A percentile compares a stretch with the other conserved stretches of the same genome.
Evolutionary conservation across 306 rosid genomes (phyloP).

Genomic region (Cicer pinnatifidum): DNA sequence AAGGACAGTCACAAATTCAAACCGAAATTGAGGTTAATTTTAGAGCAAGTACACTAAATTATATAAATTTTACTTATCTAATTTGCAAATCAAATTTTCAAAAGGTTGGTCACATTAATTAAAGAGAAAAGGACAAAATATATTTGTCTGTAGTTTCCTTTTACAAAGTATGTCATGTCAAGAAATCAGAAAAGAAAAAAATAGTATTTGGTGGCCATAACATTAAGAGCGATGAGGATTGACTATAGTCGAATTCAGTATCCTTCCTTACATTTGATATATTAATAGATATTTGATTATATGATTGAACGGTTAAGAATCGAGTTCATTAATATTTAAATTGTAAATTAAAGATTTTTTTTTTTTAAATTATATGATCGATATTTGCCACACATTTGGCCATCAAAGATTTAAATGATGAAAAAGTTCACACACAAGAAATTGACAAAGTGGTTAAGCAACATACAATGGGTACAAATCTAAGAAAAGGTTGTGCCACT

Average conservation of each 20-base stretch:
- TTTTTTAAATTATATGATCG: too few species aligned
- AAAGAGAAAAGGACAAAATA: conserved; percentile 20
- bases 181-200: conserved; percentile 1
- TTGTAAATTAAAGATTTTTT: too few species aligned
- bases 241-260: too few species aligned
- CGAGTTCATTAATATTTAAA: too few species aligned
- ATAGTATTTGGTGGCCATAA: neutral
- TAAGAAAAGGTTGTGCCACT: conserved; percentile 30
- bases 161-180: neutral
- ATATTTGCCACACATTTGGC: neutral
- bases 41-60: neutral
- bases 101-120: conserved; percentile 22
- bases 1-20: neutral
- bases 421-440: conserved; percentile 10
- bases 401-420: conserved; percentile 19
- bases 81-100: conserved; percentile 21
- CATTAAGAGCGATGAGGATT: neutral
- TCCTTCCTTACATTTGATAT: too few species aligned
- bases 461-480: conserved; percentile 40
- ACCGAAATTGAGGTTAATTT: neutral
- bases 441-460: conserved; percentile 38
- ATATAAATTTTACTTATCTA: neutral
- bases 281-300: too few species aligned
- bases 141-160: conserved; percentile 33
- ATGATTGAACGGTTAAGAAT: too few species aligned